A percentile compares a stretch with the other conserved stretches of the same genome.
phyloP scores from a whole-genome alignment of 2,329 filamentous ascomycete genomes.

The Beauveria medogensis region DNA sequence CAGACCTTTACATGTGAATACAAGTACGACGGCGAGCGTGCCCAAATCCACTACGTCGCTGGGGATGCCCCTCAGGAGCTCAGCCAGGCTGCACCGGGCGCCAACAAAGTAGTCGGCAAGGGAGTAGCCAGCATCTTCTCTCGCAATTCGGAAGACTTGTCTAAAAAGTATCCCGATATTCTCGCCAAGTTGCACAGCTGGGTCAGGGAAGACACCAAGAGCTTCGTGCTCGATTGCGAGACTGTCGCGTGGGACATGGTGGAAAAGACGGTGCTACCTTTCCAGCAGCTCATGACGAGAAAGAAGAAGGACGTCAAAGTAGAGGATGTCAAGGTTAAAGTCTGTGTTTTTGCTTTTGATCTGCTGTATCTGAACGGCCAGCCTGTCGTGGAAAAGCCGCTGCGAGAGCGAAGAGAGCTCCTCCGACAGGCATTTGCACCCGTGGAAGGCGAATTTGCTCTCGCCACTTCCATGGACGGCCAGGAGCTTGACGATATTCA shows the following conservation, averaged over 20 bases:
- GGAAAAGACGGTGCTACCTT: constrained; percentile 92
- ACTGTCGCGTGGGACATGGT: constrained; percentile 93
- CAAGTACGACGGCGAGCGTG: constrained; percentile 96
- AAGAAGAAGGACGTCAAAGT: constrained; percentile 96
- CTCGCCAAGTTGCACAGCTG: constrained; percentile 78
- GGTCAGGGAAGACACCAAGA: constrained; percentile 84
- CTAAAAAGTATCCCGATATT: constrained; percentile 96
- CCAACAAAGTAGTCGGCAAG: constrained; percentile 56
- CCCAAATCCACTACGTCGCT: constrained; percentile 96
- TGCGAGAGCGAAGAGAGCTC: constrained; percentile 74
- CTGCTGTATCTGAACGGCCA: constrained; percentile 88
- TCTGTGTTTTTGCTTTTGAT: constrained; percentile 96
- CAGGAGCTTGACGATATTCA: constrained; percentile 92
- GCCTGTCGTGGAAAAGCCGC: constrained; percentile 75
- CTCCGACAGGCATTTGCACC: constrained; percentile 65
- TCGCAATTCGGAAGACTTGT: constrained; percentile 91
- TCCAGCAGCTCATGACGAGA: constrained; percentile 96
- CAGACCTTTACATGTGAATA: constrained; percentile 97
- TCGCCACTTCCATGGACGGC: constrained; percentile 79
- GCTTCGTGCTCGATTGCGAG: constrained; percentile 97
- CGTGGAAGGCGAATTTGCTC: constrained; percentile 82
- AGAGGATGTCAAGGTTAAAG: constrained; percentile 92
- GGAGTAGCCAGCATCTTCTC: constrained; percentile 94
- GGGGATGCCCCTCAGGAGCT: constrained; percentile 67
- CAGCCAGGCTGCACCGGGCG: constrained; percentile 49